Conservation (phyloP, 768 basidiomycete genomes). For the Amanita phalloides region DNA sequence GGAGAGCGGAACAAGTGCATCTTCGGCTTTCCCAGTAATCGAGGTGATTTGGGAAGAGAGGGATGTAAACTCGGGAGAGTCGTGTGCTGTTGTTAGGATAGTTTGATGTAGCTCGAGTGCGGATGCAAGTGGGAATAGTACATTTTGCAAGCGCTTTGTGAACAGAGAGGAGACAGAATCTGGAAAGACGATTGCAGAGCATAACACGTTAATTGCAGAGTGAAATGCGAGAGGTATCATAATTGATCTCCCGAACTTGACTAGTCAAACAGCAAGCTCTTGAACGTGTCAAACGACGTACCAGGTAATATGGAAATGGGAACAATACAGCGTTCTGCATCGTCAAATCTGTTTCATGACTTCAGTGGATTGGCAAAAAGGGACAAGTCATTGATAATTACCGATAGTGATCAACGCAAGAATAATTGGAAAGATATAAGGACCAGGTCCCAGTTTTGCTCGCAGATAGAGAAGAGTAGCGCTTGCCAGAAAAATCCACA, state of each 20-base stretch:
- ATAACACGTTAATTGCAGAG: slow-evolving; percentile 40
- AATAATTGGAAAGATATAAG: slow-evolving; percentile 43
- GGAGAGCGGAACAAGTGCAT: slow-evolving; percentile 38
- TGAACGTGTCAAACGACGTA: slow-evolving; percentile 12
- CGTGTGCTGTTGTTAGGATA: slow-evolving; percentile 32
- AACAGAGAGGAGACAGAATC: slow-evolving; percentile 50
- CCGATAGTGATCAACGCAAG: slow-evolving; percentile 54
- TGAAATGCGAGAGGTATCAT: slow-evolving; percentile 52
- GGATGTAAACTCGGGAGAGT: slow-evolving; percentile 26
- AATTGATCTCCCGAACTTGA: slow-evolving; percentile 37
- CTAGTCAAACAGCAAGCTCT: not conserved
- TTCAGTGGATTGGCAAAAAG: not conserved
- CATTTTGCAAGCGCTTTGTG: slow-evolving; percentile 33
- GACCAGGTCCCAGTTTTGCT: slow-evolving; percentile 51
- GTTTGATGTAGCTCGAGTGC: slow-evolving; percentile 35
- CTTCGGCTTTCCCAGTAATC: slow-evolving; percentile 31
- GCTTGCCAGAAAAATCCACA: slow-evolving; percentile 57
- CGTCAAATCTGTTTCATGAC: slow-evolving; percentile 34
- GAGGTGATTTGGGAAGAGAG: slow-evolving; percentile 19
- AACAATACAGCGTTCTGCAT: slow-evolving; percentile 48
- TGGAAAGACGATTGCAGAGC: slow-evolving; percentile 51
- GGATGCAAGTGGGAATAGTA: slow-evolving; percentile 36
- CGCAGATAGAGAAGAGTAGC: slow-evolving; percentile 48
- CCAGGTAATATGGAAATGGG: slow-evolving; percentile 55
- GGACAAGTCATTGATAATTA: slow-evolving; percentile 11